Conservation (phyloP, 352 stramenopile species). For the Pythium vanterpoolii region DNA sequence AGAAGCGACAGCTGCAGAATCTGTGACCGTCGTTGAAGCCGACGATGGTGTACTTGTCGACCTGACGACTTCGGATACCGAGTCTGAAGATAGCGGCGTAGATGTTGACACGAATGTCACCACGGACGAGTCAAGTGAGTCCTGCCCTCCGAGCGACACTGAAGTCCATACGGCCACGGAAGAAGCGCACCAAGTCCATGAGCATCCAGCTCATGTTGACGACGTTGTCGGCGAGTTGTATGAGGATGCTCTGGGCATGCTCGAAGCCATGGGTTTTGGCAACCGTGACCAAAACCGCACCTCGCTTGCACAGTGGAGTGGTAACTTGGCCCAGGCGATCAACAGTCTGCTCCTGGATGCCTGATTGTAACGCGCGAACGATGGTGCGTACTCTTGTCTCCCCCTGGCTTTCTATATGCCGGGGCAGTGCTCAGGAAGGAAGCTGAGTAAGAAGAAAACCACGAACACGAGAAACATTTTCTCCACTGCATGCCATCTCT, state of each 20-base stretch:
- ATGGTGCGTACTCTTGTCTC: background rate
- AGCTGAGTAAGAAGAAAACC: background rate
- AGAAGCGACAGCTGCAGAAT: background rate
- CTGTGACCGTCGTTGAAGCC: background rate
- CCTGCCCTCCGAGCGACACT: too few species aligned
- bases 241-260: conserved; percentile 35
- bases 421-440: background rate
- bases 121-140: conserved; percentile 5
- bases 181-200: too few species aligned
- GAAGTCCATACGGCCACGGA: background rate
- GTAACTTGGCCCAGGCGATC: conserved; percentile 47
- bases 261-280: conserved; percentile 62
- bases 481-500: background rate
- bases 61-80: conserved; percentile 3
- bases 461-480: background rate
- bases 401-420: background rate
- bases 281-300: conserved; percentile 44
- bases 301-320: conserved; percentile 38
- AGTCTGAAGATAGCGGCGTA: conserved; percentile 10
- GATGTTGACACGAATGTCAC: conserved; percentile 8
- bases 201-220: background rate
- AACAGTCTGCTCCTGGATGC: conserved; percentile 44
- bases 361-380: background rate
- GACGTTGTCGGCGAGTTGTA: conserved; percentile 28
- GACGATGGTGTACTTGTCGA: conserved; percentile 16